Conservation (phyloP, 2,329 filamentous ascomycete species). For the Sclerotiophoma versabilis region DNA sequence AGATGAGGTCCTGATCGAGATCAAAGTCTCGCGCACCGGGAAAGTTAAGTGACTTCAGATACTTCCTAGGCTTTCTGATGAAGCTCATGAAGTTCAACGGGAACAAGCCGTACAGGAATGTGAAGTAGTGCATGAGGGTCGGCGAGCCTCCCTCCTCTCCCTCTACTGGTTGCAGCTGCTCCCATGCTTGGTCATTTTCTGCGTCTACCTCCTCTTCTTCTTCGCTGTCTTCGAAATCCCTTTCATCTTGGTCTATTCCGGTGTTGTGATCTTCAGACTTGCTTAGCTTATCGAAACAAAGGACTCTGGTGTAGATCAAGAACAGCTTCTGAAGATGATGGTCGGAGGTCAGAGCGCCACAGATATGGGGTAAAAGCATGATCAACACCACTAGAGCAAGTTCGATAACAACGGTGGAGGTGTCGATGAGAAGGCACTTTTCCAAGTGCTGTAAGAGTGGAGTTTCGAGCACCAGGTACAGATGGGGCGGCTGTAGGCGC, state of each 20-base stretch:
- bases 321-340: constrained; percentile 74
- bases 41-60: constrained; percentile 75
- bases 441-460: constrained; percentile 74
- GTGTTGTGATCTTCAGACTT: constrained; percentile 22
- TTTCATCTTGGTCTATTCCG: constrained; percentile 17
- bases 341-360: constrained; percentile 68
- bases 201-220: constrained; percentile 42
- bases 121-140: constrained; percentile 78
- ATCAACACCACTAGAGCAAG: constrained; percentile 76
- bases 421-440: constrained; percentile 77
- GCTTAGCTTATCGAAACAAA: constrained; percentile 76
- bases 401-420: constrained; percentile 78
- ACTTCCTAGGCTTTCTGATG: constrained; percentile 80
- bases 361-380: constrained; percentile 85
- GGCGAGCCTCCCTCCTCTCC: constrained; percentile 62
- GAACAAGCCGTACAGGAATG: constrained; percentile 81
- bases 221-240: constrained; percentile 39
- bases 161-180: constrained; percentile 67
- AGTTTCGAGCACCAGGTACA: constrained; percentile 76
- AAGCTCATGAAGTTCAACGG: constrained; percentile 88
- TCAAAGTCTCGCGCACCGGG: constrained; percentile 76
- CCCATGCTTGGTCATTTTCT: constrained; percentile 62
- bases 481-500: constrained; percentile 77
- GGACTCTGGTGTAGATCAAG: constrained; percentile 78
- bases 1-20: constrained; percentile 78